Evolutionary conservation across 2,329 filamentous ascomycete genomes (phyloP).

Genomic region (Epichloe elymi): DNA sequence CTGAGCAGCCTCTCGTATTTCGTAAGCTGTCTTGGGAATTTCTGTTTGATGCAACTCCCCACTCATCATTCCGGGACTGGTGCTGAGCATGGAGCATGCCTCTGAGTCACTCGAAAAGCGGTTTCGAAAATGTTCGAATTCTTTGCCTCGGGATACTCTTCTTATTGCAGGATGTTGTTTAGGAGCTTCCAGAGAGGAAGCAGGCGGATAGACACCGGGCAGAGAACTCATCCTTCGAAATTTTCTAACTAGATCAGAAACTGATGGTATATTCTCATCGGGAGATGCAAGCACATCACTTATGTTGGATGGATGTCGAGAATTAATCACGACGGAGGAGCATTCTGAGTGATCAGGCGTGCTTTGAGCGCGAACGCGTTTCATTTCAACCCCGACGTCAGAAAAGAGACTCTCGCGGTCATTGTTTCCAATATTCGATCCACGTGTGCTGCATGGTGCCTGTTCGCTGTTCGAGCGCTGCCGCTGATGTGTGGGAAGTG

Average conservation of each 20-base stretch:
- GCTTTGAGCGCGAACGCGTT: conserved; percentile 2
- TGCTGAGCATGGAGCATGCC: background rate
- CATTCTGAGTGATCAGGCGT: conserved; percentile 1
- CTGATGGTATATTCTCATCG: conserved; percentile 9
- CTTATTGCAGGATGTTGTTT: background rate
- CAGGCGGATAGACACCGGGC: conserved; percentile 1
- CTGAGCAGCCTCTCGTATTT: background rate
- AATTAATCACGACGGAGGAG: background rate
- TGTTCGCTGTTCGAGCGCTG: conserved; percentile 5
- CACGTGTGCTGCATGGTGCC: background rate
- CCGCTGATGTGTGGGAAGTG: background rate
- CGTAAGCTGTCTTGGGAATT: background rate
- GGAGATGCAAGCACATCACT: background rate
- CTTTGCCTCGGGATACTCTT: conserved; percentile 4
- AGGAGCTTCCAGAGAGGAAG: background rate
- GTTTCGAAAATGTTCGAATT: conserved; percentile 4
- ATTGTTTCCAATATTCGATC: background rate
- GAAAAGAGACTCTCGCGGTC: background rate
- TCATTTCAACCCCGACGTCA: background rate
- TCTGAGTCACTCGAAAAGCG: conserved; percentile 7
- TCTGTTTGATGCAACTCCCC: background rate
- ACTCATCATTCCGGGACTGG: background rate
- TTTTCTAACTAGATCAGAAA: conserved; percentile 14
- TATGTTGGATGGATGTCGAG: background rate
- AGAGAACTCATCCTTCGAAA: conserved; percentile 12